A percentile compares a stretch with the other conserved stretches of the same genome.
phyloP scores from a whole-genome alignment of 1,284 basidiomycete genomes.

The Pseudozyma pruni region DNA sequence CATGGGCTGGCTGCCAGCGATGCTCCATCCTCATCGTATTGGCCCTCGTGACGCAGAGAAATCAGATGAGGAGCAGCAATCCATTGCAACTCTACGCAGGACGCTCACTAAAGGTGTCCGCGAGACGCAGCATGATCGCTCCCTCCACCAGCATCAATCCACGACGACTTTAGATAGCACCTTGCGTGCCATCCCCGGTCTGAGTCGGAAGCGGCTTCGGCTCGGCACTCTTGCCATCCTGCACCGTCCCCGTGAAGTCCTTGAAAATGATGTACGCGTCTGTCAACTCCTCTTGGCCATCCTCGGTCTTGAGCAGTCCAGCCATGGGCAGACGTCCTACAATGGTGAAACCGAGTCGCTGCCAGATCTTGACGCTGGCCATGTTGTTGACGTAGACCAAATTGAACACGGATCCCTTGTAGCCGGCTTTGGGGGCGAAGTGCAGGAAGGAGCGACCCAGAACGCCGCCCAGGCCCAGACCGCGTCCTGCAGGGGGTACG shows the following conservation, averaged over 20 bases:
- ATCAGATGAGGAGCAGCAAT: no score
- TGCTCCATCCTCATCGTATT: no score
- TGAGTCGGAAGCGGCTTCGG: slow-evolving; percentile 12
- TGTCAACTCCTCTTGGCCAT: slow-evolving; percentile 78
- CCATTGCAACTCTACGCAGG: no score
- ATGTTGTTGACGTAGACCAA: slow-evolving; percentile 86
- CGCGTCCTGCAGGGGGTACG: slow-evolving; percentile 77
- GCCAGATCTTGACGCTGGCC: slow-evolving; percentile 83
- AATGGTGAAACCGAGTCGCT: slow-evolving; percentile 81
- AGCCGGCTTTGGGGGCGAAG: slow-evolving; percentile 76
- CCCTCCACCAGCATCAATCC: no score
- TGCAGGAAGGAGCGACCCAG: slow-evolving; percentile 83
- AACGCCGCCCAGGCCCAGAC: slow-evolving; percentile 77
- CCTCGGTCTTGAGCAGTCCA: slow-evolving; percentile 75
- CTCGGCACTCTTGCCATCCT: slow-evolving; percentile 8
- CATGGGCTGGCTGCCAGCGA: no score
- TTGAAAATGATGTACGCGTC: slow-evolving; percentile 89
- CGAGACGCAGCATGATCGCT: no score
- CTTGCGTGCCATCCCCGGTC: slow-evolving; percentile 14
- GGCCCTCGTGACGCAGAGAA: no score
- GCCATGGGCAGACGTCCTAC: slow-evolving; percentile 86
- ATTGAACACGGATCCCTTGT: slow-evolving; percentile 90
- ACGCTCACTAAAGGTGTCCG: no score
- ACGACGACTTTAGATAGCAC: slow-evolving; percentile 1
- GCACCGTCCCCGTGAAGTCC: slow-evolving; percentile 71